Evolutionary conservation across 148 eudicot genomes (phyloP), one percentile per base, ranked within the genome.

Genomic region (Talinum fruticosum): DNA sequence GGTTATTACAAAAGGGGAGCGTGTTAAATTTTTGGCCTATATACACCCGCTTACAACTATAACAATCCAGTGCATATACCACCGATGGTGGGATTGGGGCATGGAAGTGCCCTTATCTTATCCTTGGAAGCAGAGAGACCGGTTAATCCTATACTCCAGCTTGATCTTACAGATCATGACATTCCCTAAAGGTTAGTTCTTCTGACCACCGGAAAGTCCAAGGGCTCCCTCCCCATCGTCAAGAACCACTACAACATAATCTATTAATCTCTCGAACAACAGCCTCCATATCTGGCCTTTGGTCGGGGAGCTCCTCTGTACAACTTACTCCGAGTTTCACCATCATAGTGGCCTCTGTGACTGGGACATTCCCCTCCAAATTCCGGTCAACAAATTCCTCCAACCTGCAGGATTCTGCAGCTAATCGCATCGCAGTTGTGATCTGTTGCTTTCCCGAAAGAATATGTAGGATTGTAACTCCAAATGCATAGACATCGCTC

Each of bases 401-500:
- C n/a, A 87, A 80, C 30, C 75, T 76, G 26, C 83, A 70, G 54
- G 84, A 78, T 80, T 90, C 94, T 47, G 93, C 94, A 8, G 80
- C 90, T 37, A 76, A 37, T 78, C 89, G 76, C 82, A 81, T 87
- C 14, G 83, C 75, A 71, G 79, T 76, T 47, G 91, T 83, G 37
- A 91, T 89, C 65, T 69, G 82, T 71, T 83, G 87, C 79, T 90
- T 87, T 24, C 99, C 97, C 0, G 91, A 89, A 24, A 93, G 82
- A 41, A 96, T 82, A 83, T 96, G 97, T 10, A 93, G 87, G 73
- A 91, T 82, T 71, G 93, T 86, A 10, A 96, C 93, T 32, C 97
- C 97, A 66, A 88, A 96, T 41, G 99, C 90, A 66, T 96, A 96
- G 21, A 96, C 93, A 36, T 96, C 97, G 29, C 97, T 96, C 85